These are phyloP conservation scores for Starmera stellimalicola DNA, from an alignment of 1,139 yeast genomes.

Conservation along the genomic window DNA sequence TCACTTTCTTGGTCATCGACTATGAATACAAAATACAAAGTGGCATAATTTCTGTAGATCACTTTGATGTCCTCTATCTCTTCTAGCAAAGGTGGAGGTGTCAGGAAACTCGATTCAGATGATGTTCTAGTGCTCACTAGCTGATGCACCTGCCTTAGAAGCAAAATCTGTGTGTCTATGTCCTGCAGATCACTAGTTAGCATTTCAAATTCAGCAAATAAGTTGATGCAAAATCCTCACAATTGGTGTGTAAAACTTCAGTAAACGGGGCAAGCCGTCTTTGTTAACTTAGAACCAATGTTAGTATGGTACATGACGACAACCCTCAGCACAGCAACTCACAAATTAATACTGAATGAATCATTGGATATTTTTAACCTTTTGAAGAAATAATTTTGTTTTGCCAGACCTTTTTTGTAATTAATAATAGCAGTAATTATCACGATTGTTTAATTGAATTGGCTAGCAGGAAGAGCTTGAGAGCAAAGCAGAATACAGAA, in stretches of 20 bases:
- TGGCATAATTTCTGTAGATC: slow-evolving; percentile 90
- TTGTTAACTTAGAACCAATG: slow-evolving; percentile 55
- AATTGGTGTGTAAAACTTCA: slow-evolving; percentile 89
- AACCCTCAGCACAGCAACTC: slow-evolving; percentile 29
- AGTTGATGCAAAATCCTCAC: slow-evolving; percentile 22
- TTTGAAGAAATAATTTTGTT: too few relatives aligned
- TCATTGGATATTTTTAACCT: slow-evolving; percentile 58
- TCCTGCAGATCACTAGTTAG: slow-evolving; percentile 31
- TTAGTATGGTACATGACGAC: slow-evolving; percentile 4
- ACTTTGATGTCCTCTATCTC: slow-evolving; percentile 77
- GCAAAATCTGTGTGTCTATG: slow-evolving; percentile 60
- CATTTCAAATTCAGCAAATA: slow-evolving; percentile 20
- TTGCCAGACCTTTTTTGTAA: neutral
- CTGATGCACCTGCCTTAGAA: slow-evolving; percentile 67
- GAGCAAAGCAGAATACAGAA: neutral
- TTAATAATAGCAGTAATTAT: neutral
- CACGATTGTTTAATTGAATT: neutral
- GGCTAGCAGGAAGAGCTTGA: too few relatives aligned
- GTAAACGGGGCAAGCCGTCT: slow-evolving; percentile 83
- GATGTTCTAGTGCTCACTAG: slow-evolving; percentile 59
- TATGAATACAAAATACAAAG: slow-evolving; percentile 86
- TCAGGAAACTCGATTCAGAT: slow-evolving; percentile 71
- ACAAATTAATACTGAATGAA: slow-evolving; percentile 85
- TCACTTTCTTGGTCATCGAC: slow-evolving; percentile 96
- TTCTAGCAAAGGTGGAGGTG: slow-evolving; percentile 69